phyloP scores from a whole-genome alignment of 305 asterid genomes.

The Fraxinus ornus region DNA sequence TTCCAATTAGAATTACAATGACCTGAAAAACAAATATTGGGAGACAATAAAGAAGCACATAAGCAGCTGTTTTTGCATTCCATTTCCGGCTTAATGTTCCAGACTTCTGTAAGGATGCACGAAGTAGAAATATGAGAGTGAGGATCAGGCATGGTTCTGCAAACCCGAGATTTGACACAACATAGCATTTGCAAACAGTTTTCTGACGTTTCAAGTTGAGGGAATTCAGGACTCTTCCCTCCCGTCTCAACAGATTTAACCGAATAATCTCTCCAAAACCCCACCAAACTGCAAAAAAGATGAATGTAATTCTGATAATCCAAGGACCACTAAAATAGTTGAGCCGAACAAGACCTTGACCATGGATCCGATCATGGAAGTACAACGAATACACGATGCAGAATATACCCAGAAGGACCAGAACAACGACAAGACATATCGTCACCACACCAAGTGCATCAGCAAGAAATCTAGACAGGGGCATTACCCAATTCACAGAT shows the following conservation, averaged over 20 bases:
- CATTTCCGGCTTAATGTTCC: constrained; percentile 61
- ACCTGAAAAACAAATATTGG: constrained; percentile 73
- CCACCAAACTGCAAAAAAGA: constrained; percentile 72
- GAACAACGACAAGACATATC: constrained; percentile 59
- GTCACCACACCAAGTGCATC: constrained; percentile 96
- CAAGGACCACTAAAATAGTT: constrained; percentile 83
- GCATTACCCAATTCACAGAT: constrained; percentile 85
- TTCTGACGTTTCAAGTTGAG: constrained; percentile 62
- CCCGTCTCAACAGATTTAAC: constrained; percentile 53
- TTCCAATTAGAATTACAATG: constrained; percentile 54
- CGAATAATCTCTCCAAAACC: constrained; percentile 78
- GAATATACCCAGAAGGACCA: constrained; percentile 63
- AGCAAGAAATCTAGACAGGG: constrained; percentile 65
- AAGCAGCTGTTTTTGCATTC: constrained; percentile 64
- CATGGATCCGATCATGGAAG: constrained; percentile 59
- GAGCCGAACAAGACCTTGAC: constrained; percentile 54
- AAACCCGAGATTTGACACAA: constrained; percentile 81
- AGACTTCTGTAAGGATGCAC: constrained; percentile 70
- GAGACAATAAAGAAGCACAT: constrained; percentile 58
- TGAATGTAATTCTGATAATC: constrained; percentile 58
- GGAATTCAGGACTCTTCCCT: constrained; percentile 59
- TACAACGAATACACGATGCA: constrained; percentile 62
- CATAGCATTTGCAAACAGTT: constrained; percentile 74
- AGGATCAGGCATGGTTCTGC: constrained; percentile 82
- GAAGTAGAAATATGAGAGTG: constrained; percentile 70